Base-by-base conservation (phyloP, 2,329 filamentous ascomycete genomes). In the Nothophoma quercina region DNA sequence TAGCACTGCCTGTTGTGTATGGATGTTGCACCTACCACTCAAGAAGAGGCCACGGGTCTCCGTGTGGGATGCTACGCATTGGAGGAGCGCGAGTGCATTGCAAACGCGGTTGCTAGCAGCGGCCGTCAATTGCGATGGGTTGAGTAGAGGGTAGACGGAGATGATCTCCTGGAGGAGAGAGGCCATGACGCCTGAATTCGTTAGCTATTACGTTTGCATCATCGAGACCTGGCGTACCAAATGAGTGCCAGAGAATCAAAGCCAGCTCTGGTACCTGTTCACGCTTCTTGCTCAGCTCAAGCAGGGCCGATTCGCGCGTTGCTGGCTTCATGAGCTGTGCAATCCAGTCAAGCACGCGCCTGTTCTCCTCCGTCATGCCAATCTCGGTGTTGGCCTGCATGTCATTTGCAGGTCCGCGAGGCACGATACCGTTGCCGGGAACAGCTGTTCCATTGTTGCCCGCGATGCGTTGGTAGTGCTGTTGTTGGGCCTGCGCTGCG, bases 91-190 rank as follows among this genome's bases (percentile, higher is more conserved):
- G 58, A 99, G 84, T 29, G 95, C 95, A 76, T 99, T 99, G 80
- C 95, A 99, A 52, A 99, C 95, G 61, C 95, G 84, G 79, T 99
- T 99, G 3, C 91, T 96, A 13, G 95, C 93, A n/a, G 95, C 93
- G 2, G 95, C 95, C 7, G 95, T 99, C 67, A 99, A 85, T 78
- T 98, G 93, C 41, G 92, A 97, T 5, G 95, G 95, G 75, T 96
- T 99, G 66, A 99, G 85, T 4, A 99, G 85, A 22, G 92, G 96
- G 73, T 99, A 99, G 48, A 99, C 95, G 9, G 93, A 97, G 71
- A 99, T 99, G 73, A 99, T 99, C 78, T 99, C 95, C 76, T 98
- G 93, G 26, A 98, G 84, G 19, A 99, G 82, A 47, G 92, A 96
- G 36, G 95, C 97, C 95, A 99, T 99, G 70, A 99, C 95, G 68